These are phyloP conservation scores for Porphyrellus cyaneotinctus DNA, from an alignment of 768 basidiomycete species.

Conservation along the genomic window DNA sequence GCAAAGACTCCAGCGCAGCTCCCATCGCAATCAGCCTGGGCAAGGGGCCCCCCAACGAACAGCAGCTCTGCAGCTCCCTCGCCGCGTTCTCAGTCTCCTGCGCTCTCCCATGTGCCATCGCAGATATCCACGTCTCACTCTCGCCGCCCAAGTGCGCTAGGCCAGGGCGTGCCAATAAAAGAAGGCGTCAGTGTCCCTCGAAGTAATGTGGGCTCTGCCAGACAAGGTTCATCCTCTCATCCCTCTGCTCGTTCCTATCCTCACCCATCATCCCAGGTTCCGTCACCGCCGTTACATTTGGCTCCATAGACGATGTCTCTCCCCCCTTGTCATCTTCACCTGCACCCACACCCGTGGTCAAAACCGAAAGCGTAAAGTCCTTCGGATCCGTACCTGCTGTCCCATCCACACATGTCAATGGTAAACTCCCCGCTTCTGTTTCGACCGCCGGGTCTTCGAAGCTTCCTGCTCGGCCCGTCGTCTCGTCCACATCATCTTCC, in stretches of 20 bases:
- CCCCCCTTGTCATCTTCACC: conserved; percentile 83
- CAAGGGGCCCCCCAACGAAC: conserved; percentile 77
- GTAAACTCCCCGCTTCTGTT: conserved; percentile 51
- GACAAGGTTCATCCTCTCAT: conserved; percentile 50
- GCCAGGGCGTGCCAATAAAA: conserved; percentile 68
- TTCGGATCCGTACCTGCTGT: conserved; percentile 74
- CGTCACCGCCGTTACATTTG: conserved; percentile 64
- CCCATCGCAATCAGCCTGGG: conserved; percentile 84
- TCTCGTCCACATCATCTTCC: conserved; percentile 20
- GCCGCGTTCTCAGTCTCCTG: conserved; percentile 77
- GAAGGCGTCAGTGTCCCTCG: conserved; percentile 75
- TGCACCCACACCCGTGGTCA: conserved; percentile 58
- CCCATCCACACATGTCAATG: conserved; percentile 51
- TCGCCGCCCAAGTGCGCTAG: conserved; percentile 71
- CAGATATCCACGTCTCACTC: conserved; percentile 59
- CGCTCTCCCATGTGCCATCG: conserved; percentile 45
- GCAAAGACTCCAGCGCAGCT: conserved; percentile 71
- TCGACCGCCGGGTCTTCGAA: conserved; percentile 38
- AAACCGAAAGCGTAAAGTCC: conserved; percentile 70
- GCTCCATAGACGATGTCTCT: conserved; percentile 79
- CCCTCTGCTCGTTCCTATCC: conserved; percentile 1
- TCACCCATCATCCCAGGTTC: conserved; percentile 41
- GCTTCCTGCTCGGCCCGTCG: conserved; percentile 26
- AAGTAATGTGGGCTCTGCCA: conserved; percentile 57
- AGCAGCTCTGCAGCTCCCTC: conserved; percentile 46